A percentile compares a stretch with the other conserved stretches of the same genome.
phyloP scores from a whole-genome alignment of 768 basidiomycete species.

The Solioccasus polychromus region DNA sequence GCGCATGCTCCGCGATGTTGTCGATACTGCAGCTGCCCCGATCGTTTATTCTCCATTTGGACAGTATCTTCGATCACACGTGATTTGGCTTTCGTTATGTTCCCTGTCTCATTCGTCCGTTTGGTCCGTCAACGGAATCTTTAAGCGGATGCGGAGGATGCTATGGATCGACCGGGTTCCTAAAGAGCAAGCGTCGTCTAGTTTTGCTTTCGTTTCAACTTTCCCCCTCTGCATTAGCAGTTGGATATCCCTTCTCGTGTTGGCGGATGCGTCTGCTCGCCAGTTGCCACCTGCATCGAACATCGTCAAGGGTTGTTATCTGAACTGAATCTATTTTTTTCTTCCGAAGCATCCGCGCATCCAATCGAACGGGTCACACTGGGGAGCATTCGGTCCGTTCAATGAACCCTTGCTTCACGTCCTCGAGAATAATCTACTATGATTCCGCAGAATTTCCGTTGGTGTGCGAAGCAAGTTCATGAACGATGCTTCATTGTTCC shows the following conservation, averaged over 20 bases:
- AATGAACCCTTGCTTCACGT: too few species aligned
- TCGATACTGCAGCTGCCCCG: not conserved
- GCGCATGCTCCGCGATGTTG: not conserved
- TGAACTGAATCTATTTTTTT: too few species aligned
- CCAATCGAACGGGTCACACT: too few species aligned
- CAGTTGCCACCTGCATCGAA: too few species aligned
- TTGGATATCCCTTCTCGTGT: not conserved
- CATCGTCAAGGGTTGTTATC: too few species aligned
- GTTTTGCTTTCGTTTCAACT: not conserved
- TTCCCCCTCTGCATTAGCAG: too few species aligned
- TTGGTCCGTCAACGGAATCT: not conserved
- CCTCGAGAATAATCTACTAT: too few species aligned
- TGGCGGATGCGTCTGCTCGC: not conserved
- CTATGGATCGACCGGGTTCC: not conserved
- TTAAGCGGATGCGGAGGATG: not conserved
- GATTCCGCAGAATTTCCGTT: not conserved
- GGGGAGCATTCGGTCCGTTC: too few species aligned
- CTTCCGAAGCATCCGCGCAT: too few species aligned
- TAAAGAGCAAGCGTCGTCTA: not conserved
- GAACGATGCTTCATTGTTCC: not conserved
- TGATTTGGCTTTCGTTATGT: not conserved
- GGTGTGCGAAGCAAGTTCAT: too few species aligned
- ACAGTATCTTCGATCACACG: not conserved
- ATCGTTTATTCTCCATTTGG: slow-evolving; percentile 7
- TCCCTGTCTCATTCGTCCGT: not conserved